phyloP scores from a whole-genome alignment of 192 early-diverging fungal genomes.

The Coemansia sp. region DNA sequence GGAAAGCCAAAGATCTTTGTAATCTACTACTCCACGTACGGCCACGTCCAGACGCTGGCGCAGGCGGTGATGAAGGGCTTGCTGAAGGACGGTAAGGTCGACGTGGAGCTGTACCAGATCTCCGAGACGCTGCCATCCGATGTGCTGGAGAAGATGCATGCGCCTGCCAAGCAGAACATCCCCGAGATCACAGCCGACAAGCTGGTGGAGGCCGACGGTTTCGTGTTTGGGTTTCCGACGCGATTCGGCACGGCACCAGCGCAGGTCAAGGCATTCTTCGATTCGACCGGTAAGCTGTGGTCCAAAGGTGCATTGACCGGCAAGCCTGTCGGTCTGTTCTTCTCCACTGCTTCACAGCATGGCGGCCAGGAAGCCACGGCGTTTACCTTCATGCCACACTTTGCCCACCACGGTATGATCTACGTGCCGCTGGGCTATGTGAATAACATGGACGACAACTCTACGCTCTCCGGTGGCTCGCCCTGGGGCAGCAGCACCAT shows the following conservation, averaged over 20 bases:
- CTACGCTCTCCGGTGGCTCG: constrained; percentile 16
- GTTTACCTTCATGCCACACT: constrained; percentile 52
- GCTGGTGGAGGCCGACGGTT: constrained; percentile 48
- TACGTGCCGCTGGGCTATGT: constrained; percentile 58
- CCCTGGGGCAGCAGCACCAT: constrained; percentile 30
- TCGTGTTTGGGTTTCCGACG: constrained; percentile 36
- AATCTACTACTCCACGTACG: constrained; percentile 64
- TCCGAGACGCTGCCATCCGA: constrained; percentile 60
- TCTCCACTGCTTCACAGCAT: constrained; percentile 56
- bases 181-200: constrained; percentile 58
- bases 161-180: constrained; percentile 50
- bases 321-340: constrained; percentile 29
- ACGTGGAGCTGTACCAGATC: constrained; percentile 58
- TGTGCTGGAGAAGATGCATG: constrained; percentile 63
- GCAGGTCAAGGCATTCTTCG: constrained; percentile 34
- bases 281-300: constrained; percentile 31
- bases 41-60: constrained; percentile 69
- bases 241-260: constrained; percentile 32
- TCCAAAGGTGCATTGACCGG: constrained; percentile 16
- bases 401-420: constrained; percentile 60
- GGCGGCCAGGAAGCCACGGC: constrained; percentile 60
- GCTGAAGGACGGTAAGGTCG: constrained; percentile 41
- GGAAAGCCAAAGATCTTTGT: constrained; percentile 59
- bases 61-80: constrained; percentile 60
- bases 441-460: constrained; percentile 22